Evolutionary conservation across 305 asterid species (phyloP), one percentile per base, ranked within the genome.

Genomic region (Solanum hybrid): DNA sequence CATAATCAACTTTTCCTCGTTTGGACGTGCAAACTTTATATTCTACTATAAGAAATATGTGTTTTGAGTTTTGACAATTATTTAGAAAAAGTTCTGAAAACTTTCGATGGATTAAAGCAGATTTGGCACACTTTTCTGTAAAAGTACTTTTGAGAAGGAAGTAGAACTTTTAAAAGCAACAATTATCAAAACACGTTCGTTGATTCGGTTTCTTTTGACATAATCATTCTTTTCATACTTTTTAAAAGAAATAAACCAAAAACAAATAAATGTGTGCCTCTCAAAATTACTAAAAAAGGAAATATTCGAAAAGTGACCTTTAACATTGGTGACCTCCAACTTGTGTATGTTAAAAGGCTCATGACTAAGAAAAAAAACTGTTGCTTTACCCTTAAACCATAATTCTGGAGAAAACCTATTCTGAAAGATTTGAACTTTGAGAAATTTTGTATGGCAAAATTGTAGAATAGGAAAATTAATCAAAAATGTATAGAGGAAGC

Each of bases 401-500:
- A 84, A 31, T 18, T 84, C 40, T 51, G 29, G 75, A 84, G 89
- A 71, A 69, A 71, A 40, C 85, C 73, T n/a, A 46, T 33, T 76
- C 34, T 33, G 46, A 75, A 88, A 75, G 74, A 75, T 88, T 88
- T 78, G 42, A 34, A 9, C 89, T 42, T 88, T 1, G 35, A 75
- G 29, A 87, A 82, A 82, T 0, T 26, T 28, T 3, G 36, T 0
- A 5, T 16, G 14, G 2, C 40, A 29, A 46, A 40, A 83, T 29
- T 51, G 10, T 84, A 11, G 11, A 29, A 51, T 84, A 37, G 75
- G 42, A 84, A 61, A 46, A 46, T 40, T 0, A 18, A 76, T 78
- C 18, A 83, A 26, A 46, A 31, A 51, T 40, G 31, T 29, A 46
- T 4, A 8, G 29, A 6, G 26, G 76, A 93, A 93, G 94, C 83